Evolutionary conservation across 129 eudicot species (phyloP).

Genomic region (Sambucus nigra): DNA sequence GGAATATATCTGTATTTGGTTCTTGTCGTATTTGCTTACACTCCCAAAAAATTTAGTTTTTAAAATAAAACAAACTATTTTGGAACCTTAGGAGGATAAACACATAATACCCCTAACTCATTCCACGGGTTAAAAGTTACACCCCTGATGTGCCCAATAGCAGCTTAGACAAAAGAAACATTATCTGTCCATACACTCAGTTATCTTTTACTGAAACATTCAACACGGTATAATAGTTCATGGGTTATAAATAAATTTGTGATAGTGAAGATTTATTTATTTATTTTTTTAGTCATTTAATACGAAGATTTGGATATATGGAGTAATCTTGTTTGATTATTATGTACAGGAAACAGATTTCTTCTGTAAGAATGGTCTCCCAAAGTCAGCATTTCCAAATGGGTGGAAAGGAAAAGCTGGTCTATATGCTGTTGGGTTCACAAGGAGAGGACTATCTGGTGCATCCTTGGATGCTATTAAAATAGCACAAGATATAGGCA

Average conservation of each 20-base stretch:
- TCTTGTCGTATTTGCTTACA: conserved; percentile 1
- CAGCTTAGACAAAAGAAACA: no score
- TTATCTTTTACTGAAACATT: no score
- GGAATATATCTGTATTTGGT: no score
- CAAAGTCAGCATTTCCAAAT: conserved; percentile 47
- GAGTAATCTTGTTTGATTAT: conserved; percentile 8
- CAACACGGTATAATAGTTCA: no score
- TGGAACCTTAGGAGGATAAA: no score
- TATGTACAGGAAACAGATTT: conserved; percentile 60
- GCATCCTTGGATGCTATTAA: conserved; percentile 74
- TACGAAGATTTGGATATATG: neutral
- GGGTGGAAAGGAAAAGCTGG: conserved; percentile 89
- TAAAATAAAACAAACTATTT: neutral
- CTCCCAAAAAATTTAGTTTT: neutral
- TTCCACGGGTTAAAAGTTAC: no score
- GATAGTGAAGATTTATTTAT: no score
- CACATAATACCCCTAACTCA: no score
- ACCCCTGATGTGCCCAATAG: no score
- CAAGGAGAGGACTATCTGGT: conserved; percentile 92
- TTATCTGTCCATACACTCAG: no score
- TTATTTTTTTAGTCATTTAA: neutral
- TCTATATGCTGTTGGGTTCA: conserved; percentile 85
- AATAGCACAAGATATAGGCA: conserved; percentile 74
- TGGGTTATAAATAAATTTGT: no score
- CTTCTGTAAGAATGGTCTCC: conserved; percentile 64